These are phyloP conservation scores for Taphrina communis DNA, from an alignment of 1,139 yeast genomes.

Conservation along the genomic window DNA sequence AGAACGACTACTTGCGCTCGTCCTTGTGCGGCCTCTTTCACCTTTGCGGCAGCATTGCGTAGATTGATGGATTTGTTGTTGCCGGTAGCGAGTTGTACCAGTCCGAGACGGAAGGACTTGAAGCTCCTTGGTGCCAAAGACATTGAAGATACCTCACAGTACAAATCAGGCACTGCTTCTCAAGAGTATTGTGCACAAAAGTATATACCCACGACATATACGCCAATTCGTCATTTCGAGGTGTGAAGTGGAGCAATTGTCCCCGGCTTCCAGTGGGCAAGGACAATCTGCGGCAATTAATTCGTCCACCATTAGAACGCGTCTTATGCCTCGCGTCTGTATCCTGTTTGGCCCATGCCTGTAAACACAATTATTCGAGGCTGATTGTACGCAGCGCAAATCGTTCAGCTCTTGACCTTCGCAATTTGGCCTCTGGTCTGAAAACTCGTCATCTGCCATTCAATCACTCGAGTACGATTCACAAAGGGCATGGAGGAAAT, in stretches of 20 bases:
- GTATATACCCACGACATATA: too few species aligned
- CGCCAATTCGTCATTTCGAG: too few species aligned
- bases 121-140: conserved; percentile 28
- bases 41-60: conserved; percentile 60
- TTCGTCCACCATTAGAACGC: not conserved
- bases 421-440: too few species aligned
- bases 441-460: too few species aligned
- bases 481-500: conserved; percentile 12
- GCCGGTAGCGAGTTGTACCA: conserved; percentile 78
- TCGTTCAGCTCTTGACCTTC: too few species aligned
- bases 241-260: too few species aligned
- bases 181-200: too few species aligned
- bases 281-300: not conserved
- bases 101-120: conserved; percentile 57
- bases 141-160: not conserved
- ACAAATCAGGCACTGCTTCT: too few species aligned
- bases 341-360: too few species aligned
- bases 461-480: not conserved
- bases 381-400: too few species aligned
- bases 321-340: conserved; percentile 4
- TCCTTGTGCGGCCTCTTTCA: conserved; percentile 60
- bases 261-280: too few species aligned
- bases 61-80: conserved; percentile 70
- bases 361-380: too few species aligned
- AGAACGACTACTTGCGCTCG: conserved; percentile 64